phyloP scores from a whole-genome alignment of 2,329 filamentous ascomycete genomes.

The Aspergillus alliaceus region DNA sequence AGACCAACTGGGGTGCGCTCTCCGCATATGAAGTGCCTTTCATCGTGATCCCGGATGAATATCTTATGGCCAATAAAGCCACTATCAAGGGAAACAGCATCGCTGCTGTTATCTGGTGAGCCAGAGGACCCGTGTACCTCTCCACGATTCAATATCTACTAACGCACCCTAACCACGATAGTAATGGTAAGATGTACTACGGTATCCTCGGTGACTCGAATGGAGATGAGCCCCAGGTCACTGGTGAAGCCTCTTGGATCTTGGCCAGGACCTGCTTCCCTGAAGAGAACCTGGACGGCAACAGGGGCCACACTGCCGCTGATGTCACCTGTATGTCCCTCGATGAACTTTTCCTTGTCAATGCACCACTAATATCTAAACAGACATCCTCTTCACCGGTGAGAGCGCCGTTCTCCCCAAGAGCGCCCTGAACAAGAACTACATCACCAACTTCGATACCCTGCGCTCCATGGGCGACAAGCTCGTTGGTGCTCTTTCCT shows the following conservation, averaged over 20 bases:
- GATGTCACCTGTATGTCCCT: conserved; percentile 33
- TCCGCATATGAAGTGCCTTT: conserved; percentile 35
- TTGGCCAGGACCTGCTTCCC: conserved; percentile 37
- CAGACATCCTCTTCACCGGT: conserved; percentile 34
- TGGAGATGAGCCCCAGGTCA: conserved; percentile 29
- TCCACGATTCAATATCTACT: not conserved
- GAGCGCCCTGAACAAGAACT: conserved; percentile 25
- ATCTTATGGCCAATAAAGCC: conserved; percentile 18
- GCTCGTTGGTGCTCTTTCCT: conserved; percentile 21
- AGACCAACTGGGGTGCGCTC: conserved; percentile 32
- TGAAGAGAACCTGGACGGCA: conserved; percentile 26
- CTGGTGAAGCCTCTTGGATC: conserved; percentile 35
- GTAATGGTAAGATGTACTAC: conserved; percentile 35
- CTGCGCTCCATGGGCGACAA: conserved; percentile 29
- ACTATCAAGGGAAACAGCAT: conserved; percentile 27
- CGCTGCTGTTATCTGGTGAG: conserved; percentile 33
- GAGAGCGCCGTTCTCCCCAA: conserved; percentile 24
- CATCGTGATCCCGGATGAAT: conserved; percentile 32
- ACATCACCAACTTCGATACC: conserved; percentile 28
- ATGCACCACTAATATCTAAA: no score
- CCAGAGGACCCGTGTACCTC: not conserved
- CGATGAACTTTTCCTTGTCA: no score
- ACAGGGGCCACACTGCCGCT: conserved; percentile 21
- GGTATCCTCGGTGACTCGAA: conserved; percentile 34
- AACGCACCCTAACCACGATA: conserved; percentile 9